Conservation (phyloP, 352 stramenopile genomes). For the Globisporangium viniferum region DNA sequence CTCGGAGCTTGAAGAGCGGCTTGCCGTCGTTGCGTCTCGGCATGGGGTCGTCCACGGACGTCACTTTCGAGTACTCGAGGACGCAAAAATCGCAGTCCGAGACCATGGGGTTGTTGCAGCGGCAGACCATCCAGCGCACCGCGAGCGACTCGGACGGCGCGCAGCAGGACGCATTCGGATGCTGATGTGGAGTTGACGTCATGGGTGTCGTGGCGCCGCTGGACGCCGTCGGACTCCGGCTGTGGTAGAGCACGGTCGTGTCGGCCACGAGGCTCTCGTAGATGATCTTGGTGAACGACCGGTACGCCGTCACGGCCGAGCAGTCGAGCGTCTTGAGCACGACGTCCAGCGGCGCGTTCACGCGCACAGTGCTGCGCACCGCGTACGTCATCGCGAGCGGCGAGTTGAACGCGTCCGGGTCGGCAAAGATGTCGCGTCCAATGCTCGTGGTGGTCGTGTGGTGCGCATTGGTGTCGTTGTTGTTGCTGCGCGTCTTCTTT, state of each 20-base stretch:
- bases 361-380: slow-evolving; percentile 54
- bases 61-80: slow-evolving; percentile 63
- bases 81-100: slow-evolving; percentile 74
- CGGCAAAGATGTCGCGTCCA: neutral
- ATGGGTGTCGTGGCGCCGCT: neutral
- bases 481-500: neutral
- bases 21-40: slow-evolving; percentile 20
- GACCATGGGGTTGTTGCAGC: slow-evolving; percentile 58
- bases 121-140: slow-evolving; percentile 71
- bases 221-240: slow-evolving; percentile 17
- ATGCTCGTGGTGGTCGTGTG: neutral
- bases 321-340: slow-evolving; percentile 66
- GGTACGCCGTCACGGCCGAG: slow-evolving; percentile 47
- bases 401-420: neutral
- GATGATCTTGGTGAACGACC: slow-evolving; percentile 74
- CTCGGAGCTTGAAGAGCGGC: slow-evolving; percentile 14
- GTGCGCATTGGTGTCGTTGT: neutral
- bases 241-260: slow-evolving; percentile 74
- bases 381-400: slow-evolving; percentile 27
- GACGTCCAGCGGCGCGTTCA: slow-evolving; percentile 45
- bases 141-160: slow-evolving; percentile 37
- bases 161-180: neutral
- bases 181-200: neutral
- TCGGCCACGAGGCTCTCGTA: slow-evolving; percentile 69
- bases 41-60: slow-evolving; percentile 45